phyloP scores from a whole-genome alignment of 2,329 filamentous ascomycete species.

The Cercospora sojina region DNA sequence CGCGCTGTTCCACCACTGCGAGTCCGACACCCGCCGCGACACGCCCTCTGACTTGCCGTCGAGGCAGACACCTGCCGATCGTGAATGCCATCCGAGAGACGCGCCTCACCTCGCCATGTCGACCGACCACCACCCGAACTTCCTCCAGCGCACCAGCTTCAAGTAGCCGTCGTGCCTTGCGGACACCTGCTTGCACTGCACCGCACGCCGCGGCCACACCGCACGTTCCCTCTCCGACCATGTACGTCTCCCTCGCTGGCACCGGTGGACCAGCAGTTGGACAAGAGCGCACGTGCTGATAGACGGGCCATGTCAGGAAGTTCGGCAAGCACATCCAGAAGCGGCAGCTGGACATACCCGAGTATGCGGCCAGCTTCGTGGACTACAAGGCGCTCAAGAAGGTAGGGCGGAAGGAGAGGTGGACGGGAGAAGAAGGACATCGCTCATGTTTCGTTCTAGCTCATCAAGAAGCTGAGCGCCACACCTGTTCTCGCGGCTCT shows the following conservation, averaged over 20 bases:
- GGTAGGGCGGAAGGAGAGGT: constrained; percentile 53
- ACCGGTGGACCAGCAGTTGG: not conserved
- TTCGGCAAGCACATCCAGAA: constrained; percentile 99
- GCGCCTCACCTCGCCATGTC: constrained; percentile 9
- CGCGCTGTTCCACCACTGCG: not conserved
- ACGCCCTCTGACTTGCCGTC: not conserved
- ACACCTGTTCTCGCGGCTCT: constrained; percentile 81
- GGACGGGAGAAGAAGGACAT: not conserved
- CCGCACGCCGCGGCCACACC: not conserved
- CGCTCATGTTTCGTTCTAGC: constrained; percentile 54
- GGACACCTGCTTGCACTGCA: not conserved
- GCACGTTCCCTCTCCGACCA: constrained; percentile 5
- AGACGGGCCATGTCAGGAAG: constrained; percentile 66
- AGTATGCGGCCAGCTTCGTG: constrained; percentile 98
- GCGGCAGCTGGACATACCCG: constrained; percentile 95
- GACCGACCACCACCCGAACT: not conserved
- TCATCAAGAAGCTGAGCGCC: constrained; percentile 96
- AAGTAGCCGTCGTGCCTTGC: constrained; percentile 5
- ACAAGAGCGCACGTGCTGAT: constrained; percentile 18
- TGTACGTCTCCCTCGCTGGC: constrained; percentile 14
- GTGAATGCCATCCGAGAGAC: constrained; percentile 12
- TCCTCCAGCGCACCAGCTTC: constrained; percentile 11
- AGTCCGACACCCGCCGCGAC: not conserved
- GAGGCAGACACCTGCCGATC: constrained; percentile 4
- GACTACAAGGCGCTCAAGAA: constrained; percentile 99